Conservation (phyloP, 192 early-diverging fungal genomes). For the Coemansia asiatica region DNA sequence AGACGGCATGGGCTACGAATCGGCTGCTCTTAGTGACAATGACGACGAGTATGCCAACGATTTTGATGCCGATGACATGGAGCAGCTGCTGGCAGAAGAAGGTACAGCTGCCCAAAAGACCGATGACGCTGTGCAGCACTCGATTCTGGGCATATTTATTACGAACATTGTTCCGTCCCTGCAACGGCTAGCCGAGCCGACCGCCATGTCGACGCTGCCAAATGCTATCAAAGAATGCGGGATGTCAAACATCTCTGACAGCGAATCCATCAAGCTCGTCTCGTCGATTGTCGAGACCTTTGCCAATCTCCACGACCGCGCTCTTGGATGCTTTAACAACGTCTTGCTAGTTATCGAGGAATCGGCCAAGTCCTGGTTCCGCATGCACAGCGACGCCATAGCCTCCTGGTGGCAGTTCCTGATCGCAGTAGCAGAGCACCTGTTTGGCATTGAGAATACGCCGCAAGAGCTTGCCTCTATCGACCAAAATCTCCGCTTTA, state of each 20-base stretch:
- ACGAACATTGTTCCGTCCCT: conserved; percentile 29
- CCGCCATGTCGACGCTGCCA: conserved; percentile 26
- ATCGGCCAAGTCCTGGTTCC: conserved; percentile 67
- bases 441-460: conserved; percentile 54
- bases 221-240: conserved; percentile 29
- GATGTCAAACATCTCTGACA: conserved; percentile 31
- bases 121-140: conserved; percentile 50
- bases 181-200: conserved; percentile 46
- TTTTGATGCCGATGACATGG: conserved; percentile 51
- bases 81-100: conserved; percentile 52
- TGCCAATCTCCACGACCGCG: conserved; percentile 62
- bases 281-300: conserved; percentile 56
- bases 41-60: conserved; percentile 58
- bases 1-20: conserved; percentile 44
- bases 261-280: conserved; percentile 46
- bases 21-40: conserved; percentile 43
- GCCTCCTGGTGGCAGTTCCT: conserved; percentile 60
- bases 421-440: conserved; percentile 58
- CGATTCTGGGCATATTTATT: conserved; percentile 54
- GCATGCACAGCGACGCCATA: conserved; percentile 25
- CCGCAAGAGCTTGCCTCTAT: conserved; percentile 54
- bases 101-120: conserved; percentile 38
- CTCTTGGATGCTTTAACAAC: conserved; percentile 75
- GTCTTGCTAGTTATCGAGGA: conserved; percentile 74
- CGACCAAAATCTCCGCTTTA: conserved; percentile 57